These are phyloP conservation scores for Vaccinium darrowii DNA, from an alignment of 148 eudicot species.

Conservation along the genomic window DNA sequence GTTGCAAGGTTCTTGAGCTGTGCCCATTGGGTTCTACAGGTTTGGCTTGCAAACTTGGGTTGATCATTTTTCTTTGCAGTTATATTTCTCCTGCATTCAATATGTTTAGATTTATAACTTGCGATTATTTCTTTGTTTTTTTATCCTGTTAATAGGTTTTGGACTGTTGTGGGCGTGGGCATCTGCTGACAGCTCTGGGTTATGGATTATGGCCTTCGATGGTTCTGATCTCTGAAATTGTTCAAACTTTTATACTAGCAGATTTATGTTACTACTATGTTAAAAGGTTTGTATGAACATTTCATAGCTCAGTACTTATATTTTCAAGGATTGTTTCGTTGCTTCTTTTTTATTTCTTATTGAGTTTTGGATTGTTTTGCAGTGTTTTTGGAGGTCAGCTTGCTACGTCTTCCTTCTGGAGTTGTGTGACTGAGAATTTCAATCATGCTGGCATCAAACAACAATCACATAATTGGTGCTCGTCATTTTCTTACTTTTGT, in stretches of 20 bases:
- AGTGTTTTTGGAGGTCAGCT: conserved; percentile 92
- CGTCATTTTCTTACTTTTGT: conserved; percentile 4
- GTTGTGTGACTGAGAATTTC: conserved; percentile 50
- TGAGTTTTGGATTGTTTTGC: conserved; percentile 21
- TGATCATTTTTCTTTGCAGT: neutral
- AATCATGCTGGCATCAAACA: neutral
- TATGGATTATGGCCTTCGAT: conserved; percentile 92
- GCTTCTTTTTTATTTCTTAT: neutral
- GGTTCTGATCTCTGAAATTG: conserved; percentile 83
- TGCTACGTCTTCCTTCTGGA: conserved; percentile 85
- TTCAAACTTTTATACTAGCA: conserved; percentile 91
- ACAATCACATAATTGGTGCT: neutral
- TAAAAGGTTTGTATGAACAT: conserved; percentile 49
- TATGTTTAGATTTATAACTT: neutral
- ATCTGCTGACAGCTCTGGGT: conserved; percentile 77
- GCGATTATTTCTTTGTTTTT: neutral
- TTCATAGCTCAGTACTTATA: neutral
- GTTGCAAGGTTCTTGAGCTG: conserved; percentile 92
- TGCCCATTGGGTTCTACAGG: conserved; percentile 98
- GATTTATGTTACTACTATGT: conserved; percentile 95
- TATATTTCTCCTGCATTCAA: neutral
- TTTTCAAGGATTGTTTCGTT: neutral
- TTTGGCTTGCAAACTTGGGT: conserved; percentile 27
- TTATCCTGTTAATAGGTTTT: conserved; percentile 48
- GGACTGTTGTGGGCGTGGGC: conserved; percentile 60